These are phyloP conservation scores for Acmispon strigosus DNA, from an alignment of 306 rosid species.

Conservation along the genomic window DNA sequence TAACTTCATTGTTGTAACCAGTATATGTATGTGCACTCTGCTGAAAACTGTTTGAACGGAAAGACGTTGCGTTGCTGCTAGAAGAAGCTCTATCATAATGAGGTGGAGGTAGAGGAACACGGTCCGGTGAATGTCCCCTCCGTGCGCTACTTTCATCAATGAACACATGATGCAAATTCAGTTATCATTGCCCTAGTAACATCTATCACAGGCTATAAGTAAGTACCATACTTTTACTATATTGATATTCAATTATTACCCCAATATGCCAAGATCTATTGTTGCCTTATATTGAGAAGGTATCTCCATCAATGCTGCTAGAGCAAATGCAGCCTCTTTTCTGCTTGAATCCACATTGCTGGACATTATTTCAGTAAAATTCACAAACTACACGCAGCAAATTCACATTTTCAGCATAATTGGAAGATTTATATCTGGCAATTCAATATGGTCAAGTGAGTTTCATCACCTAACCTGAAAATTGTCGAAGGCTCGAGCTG, in stretches of 20 bases:
- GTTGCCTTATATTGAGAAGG: conserved; percentile 93
- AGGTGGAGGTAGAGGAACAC: conserved; percentile 77
- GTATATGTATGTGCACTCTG: conserved; percentile 19
- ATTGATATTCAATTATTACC: conserved; percentile 35
- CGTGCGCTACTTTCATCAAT: conserved; percentile 31
- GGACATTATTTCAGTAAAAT: conserved; percentile 73
- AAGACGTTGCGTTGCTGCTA: conserved; percentile 2
- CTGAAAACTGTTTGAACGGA: conserved; percentile 41
- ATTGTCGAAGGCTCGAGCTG: conserved; percentile 78
- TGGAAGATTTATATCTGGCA: not conserved
- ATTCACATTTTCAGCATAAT: conserved; percentile 18
- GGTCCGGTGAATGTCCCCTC: conserved; percentile 45
- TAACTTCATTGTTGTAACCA: conserved; percentile 22
- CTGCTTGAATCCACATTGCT: conserved; percentile 38
- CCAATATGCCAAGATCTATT: conserved; percentile 61
- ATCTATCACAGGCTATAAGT: not conserved
- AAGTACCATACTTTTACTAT: not conserved
- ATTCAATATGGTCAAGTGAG: not conserved
- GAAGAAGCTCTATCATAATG: conserved; percentile 33
- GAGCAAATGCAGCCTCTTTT: conserved; percentile 68
- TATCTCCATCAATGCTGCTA: conserved; percentile 86
- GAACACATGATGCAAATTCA: conserved; percentile 11
- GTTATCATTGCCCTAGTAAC: not conserved
- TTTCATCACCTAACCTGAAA: conserved; percentile 54
- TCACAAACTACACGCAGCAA: conserved; percentile 58